Evolutionary conservation across 2,329 filamentous ascomycete genomes (phyloP), one percentile per base, ranked within the genome.

Genomic region (Bipolaris zeicola): DNA sequence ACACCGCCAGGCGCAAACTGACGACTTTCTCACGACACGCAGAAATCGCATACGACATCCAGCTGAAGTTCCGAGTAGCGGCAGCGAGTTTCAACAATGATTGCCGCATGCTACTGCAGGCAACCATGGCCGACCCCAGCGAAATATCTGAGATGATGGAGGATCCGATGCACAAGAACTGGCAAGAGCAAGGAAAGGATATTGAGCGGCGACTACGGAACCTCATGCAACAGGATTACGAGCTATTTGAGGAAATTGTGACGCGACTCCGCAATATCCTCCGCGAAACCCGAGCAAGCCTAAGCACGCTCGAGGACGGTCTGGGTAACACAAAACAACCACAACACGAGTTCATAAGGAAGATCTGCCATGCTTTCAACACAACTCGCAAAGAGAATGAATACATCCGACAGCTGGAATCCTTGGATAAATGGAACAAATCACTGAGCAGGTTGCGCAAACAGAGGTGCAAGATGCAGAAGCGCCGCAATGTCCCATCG

Each of bases 351-450:
- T 34, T 37, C 18, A 37, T 13, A 33, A 39, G 20, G 10, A 52
- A 52, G 31, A 36, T 52, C 5, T 52, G 50, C 41, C 41, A 52
- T 3, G 50, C 43, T 3, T 53, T 53, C 42, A 47, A 22, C 5
- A 48, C 34, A 28, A 26, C 42, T 24, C 50, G 50, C 11, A 53
- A 53, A 24, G 50, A 53, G 50, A 53, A 47, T 8, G 42, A 47
- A 6, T 53, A 47, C 20, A 38, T 47, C 8, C 42, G 18, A 47
- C 43, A 52, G 34, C 48, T 56, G 1, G 53, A 56, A 22, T 47
- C 38, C 7, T 55, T 62, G 16, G 39, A 60, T 2, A 45, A 46
- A 3, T 60, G 57, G 57, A 62, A 62, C 6, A 45, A 51, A 13
- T 44, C 43, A 24, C 39, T 60, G 31, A 18, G 60, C 6, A 31